These are phyloP conservation scores for Talaromyces sp. DNA, from an alignment of 2,329 filamentous ascomycete genomes.

Conservation along the genomic window DNA sequence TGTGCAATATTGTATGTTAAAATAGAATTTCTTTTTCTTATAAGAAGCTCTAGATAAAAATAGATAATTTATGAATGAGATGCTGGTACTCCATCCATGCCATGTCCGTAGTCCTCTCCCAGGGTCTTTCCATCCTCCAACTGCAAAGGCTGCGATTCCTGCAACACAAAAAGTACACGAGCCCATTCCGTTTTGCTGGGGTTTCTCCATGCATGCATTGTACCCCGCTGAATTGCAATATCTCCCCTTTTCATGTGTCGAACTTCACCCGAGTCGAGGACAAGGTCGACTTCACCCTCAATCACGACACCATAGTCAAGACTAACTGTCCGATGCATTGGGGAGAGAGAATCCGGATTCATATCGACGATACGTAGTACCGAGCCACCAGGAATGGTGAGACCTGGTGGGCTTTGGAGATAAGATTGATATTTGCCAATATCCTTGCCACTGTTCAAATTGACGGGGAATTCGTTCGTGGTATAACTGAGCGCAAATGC, in stretches of 20 bases:
- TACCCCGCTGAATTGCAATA: conserved; percentile 55
- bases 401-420: conserved; percentile 47
- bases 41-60: not conserved
- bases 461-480: conserved; percentile 47
- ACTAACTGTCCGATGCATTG: conserved; percentile 54
- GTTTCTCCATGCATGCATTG: conserved; percentile 56
- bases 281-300: conserved; percentile 53
- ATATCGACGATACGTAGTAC: conserved; percentile 43
- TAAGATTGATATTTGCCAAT: conserved; percentile 46
- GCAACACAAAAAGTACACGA: conserved; percentile 39
- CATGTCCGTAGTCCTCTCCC: conserved; percentile 19
- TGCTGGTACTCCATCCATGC: conserved; percentile 20
- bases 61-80: conserved; percentile 14
- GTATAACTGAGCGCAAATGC: conserved; percentile 51
- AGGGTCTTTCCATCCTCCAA: conserved; percentile 25
- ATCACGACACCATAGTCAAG: conserved; percentile 56
- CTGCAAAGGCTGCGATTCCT: conserved; percentile 9
- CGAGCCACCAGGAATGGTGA: conserved; percentile 48
- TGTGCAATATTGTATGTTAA: not conserved
- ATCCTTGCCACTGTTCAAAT: conserved; percentile 47
- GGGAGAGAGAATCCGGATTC: conserved; percentile 33
- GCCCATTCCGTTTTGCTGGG: conserved; percentile 48
- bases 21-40: not conserved
- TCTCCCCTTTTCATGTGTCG: conserved; percentile 50
- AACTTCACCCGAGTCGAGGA: conserved; percentile 52